These are phyloP conservation scores for Pouteria campechiana DNA, from an alignment of 179 eudicot genomes.

Conservation along the genomic window DNA sequence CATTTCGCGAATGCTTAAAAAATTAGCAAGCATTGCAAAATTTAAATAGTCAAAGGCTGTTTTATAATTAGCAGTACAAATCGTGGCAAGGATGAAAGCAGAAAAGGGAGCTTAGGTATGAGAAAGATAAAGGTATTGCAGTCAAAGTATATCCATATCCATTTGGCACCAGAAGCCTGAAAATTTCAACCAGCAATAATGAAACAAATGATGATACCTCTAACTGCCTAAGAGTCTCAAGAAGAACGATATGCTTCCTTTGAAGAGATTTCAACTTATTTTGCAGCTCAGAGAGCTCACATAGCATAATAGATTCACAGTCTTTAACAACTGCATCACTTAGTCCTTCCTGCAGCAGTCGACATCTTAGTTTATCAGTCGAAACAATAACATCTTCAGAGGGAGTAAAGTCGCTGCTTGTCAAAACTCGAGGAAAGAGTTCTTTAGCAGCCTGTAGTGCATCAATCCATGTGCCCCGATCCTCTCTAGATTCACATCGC, in stretches of 20 bases:
- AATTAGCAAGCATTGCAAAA: too few relatives aligned
- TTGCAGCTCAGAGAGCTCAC: constrained; percentile 69
- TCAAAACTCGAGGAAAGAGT: constrained; percentile 60
- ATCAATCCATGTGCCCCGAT: constrained; percentile 82
- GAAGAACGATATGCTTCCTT: constrained; percentile 48
- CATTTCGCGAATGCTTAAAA: too few relatives aligned
- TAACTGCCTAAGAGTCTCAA: constrained; percentile 64
- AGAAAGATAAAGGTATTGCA: too few relatives aligned
- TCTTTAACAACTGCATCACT: constrained; percentile 62
- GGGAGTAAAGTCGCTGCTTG: constrained; percentile 54
- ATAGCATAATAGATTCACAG: constrained; percentile 79
- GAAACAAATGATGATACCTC: too few relatives aligned
- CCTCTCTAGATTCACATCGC: constrained; percentile 83
- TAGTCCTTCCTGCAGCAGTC: constrained; percentile 63
- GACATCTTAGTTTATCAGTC: constrained; percentile 63
- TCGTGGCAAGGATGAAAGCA: too few relatives aligned
- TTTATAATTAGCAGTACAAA: too few relatives aligned
- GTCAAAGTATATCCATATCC: too few relatives aligned
- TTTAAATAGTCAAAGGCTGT: too few relatives aligned
- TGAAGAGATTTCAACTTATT: constrained; percentile 62
- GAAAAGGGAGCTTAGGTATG: too few relatives aligned
- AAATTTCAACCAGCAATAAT: too few relatives aligned
- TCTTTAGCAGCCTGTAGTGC: constrained; percentile 82
- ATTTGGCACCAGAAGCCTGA: neutral
- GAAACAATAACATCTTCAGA: constrained; percentile 75